Percentiles rank a stretch among this genome's conserved stretches.
These are phyloP conservation scores for Lathyrus sativus DNA, from an alignment of 306 rosid species.

Conservation along the genomic window DNA sequence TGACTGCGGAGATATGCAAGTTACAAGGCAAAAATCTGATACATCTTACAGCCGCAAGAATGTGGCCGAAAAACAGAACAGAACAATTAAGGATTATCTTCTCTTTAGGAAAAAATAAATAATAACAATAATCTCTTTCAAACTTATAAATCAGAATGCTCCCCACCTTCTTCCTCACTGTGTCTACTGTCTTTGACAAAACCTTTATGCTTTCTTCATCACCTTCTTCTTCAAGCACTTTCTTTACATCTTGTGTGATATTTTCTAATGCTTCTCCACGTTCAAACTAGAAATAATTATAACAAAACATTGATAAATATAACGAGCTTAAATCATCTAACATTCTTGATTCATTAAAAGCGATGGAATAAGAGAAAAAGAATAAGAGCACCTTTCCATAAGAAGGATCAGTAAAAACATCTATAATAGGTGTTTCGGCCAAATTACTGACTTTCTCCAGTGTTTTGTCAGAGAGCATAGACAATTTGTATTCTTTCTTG, in stretches of 20 bases:
- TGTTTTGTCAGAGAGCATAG: conserved; percentile 77
- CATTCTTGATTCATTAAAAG: background rate
- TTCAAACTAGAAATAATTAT: conserved; percentile 66
- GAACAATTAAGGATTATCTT: background rate
- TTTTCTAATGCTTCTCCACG: conserved; percentile 94
- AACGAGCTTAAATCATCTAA: conserved; percentile 4
- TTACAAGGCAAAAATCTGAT: background rate
- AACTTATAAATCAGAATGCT: conserved; percentile 28
- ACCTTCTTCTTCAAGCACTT: conserved; percentile 73
- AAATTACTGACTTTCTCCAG: conserved; percentile 68
- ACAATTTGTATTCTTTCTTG: conserved; percentile 84
- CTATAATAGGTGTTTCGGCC: conserved; percentile 82
- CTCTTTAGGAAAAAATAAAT: background rate
- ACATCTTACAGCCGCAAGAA: background rate
- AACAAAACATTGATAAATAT: conserved; percentile 25
- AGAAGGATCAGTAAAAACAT: conserved; percentile 85
- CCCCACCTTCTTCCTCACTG: conserved; percentile 86
- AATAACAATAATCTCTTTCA: background rate
- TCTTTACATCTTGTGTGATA: conserved; percentile 77
- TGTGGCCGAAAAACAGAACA: conserved; percentile 8
- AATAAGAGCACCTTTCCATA: conserved; percentile 78
- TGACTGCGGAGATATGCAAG: conserved; percentile 11
- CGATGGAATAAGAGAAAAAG: conserved; percentile 16
- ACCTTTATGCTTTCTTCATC: conserved; percentile 88
- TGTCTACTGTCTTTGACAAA: conserved; percentile 84